Evolutionary conservation across 257 asterid genomes (phyloP).

Genomic region (Hygrophila difformis): DNA sequence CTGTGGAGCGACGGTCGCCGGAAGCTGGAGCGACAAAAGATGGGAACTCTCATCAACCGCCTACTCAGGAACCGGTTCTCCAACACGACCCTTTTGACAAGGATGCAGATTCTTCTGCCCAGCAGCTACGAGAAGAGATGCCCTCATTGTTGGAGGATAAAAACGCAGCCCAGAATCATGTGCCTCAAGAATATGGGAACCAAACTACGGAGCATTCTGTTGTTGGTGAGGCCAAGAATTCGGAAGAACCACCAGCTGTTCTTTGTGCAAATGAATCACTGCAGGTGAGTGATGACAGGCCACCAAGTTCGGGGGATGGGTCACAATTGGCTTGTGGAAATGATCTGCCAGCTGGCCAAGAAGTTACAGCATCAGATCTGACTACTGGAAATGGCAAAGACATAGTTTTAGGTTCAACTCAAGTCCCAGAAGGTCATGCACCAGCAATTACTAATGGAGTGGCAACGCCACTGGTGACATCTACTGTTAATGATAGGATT

Average conservation of each 20-base stretch:
- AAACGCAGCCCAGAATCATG: not conserved
- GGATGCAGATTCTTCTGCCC: constrained; percentile 3
- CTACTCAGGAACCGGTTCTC: constrained; percentile 9
- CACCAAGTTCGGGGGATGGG: constrained; percentile 7
- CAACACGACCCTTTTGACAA: not conserved
- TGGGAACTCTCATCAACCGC: constrained; percentile 10
- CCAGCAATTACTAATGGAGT: not conserved
- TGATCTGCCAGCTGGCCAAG: constrained; percentile 18
- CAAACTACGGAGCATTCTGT: constrained; percentile 3
- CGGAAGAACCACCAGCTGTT: not conserved
- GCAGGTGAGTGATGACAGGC: not conserved
- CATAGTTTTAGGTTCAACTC: constrained; percentile 4
- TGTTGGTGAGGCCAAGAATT: constrained; percentile 6
- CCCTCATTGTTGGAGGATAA: constrained; percentile 11
- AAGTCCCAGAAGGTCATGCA: constrained; percentile 14
- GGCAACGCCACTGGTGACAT: constrained; percentile 19
- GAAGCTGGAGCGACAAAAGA: constrained; percentile 12
- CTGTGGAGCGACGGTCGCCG: constrained; percentile 11
- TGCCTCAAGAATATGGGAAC: constrained; percentile 7
- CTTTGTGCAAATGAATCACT: constrained; percentile 5
- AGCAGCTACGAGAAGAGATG: constrained; percentile 6
- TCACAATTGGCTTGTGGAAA: constrained; percentile 14
- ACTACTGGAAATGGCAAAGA: too few species aligned
- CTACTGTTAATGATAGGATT: constrained; percentile 37
- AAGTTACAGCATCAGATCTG: constrained; percentile 8